Percentiles rank a stretch among this genome's conserved stretches.
phyloP scores from a whole-genome alignment of 352 stramenopile species.

The Phytophthora pistaciae region DNA sequence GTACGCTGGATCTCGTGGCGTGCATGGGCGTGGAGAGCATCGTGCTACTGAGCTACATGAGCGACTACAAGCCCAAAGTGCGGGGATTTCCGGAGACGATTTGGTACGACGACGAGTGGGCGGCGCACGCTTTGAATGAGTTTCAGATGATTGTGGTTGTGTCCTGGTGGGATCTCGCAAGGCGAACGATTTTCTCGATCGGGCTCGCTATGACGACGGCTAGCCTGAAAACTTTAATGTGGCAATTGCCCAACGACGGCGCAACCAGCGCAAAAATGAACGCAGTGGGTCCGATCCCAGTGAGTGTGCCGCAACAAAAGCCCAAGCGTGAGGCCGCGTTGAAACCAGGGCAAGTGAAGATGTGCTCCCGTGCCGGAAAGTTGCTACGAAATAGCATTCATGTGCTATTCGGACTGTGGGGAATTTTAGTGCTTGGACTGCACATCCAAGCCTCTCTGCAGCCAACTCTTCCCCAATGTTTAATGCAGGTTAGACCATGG shows the following conservation, averaged over 20 bases:
- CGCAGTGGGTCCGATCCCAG: no score
- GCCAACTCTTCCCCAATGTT: neutral
- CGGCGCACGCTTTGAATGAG: conserved; percentile 28
- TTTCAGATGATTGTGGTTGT: conserved; percentile 33
- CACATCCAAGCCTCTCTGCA: neutral
- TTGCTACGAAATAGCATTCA: neutral
- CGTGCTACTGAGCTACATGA: neutral
- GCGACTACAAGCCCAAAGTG: no score
- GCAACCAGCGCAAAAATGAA: neutral
- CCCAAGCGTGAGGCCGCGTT: no score
- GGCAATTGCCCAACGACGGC: no score
- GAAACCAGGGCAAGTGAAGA: no score
- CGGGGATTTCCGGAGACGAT: neutral
- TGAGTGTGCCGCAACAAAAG: no score
- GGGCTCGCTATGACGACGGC: conserved; percentile 17
- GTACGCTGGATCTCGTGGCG: neutral
- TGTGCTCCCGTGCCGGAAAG: no score
- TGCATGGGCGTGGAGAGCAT: neutral
- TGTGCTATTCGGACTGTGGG: neutral
- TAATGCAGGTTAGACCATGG: conserved; percentile 1
- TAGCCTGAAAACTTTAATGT: no score
- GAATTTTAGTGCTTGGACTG: neutral
- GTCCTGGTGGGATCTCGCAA: conserved; percentile 28
- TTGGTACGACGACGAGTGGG: conserved; percentile 37
- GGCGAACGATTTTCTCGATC: conserved; percentile 21